Evolutionary conservation across 176 grass and related monocot genomes (phyloP).

Genomic region (Avena eriantha): DNA sequence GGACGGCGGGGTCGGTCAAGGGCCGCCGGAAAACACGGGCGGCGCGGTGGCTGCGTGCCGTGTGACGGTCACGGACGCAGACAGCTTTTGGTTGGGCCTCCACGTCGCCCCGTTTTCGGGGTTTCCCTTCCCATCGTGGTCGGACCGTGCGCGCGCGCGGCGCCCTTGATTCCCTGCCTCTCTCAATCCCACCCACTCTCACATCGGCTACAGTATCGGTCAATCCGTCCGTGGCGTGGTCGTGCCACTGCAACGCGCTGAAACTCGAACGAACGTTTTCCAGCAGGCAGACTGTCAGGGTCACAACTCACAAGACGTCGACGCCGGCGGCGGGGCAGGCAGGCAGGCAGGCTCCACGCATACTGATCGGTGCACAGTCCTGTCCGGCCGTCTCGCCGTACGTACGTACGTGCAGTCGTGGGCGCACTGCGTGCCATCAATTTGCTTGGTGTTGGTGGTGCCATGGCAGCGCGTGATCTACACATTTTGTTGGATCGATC

Average conservation of each 20-base stretch:
- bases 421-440: background rate
- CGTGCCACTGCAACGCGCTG: conserved; percentile 1
- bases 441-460: background rate
- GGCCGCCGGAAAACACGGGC: conserved; percentile 60
- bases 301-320: background rate
- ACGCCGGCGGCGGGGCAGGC: conserved; percentile 26
- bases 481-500: too few species aligned
- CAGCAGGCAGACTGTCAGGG: background rate
- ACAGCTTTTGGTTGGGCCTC: conserved; percentile 26
- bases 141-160: background rate
- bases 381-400: too few species aligned
- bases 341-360: conserved; percentile 11
- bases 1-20: conserved; percentile 40
- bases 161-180: background rate
- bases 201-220: background rate
- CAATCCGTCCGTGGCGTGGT: conserved; percentile 16
- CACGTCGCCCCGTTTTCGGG: background rate
- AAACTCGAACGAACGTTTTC: background rate
- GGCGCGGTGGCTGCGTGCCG: conserved; percentile 34
- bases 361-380: background rate
- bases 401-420: background rate
- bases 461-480: background rate
- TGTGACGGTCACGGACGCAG: conserved; percentile 10
- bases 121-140: background rate
- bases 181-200: background rate